phyloP scores from a whole-genome alignment of 306 rosid species.

The Ormosia emarginata region DNA sequence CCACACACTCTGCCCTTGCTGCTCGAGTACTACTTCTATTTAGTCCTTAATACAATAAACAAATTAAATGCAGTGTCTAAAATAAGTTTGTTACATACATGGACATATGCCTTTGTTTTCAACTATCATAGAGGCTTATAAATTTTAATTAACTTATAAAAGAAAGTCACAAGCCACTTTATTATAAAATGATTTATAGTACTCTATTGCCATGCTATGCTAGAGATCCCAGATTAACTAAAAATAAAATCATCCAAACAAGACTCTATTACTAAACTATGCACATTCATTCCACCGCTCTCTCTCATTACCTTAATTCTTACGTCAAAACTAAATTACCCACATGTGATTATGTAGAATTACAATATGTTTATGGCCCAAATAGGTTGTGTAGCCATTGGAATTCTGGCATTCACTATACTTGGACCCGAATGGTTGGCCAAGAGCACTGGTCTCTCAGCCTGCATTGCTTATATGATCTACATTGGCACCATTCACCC shows the following conservation, averaged over 20 bases:
- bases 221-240: too few relatives aligned
- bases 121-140: too few relatives aligned
- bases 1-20: constrained; percentile 74
- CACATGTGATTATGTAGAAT: constrained; percentile 50
- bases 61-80: not conserved
- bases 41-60: too few relatives aligned
- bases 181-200: too few relatives aligned
- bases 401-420: constrained; percentile 61
- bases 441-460: constrained; percentile 58
- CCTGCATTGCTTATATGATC: constrained; percentile 87
- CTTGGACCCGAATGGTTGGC: too few relatives aligned
- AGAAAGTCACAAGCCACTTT: too few relatives aligned
- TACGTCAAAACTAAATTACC: too few relatives aligned
- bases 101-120: too few relatives aligned
- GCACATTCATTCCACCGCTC: not conserved
- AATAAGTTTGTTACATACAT: not conserved
- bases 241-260: too few relatives aligned
- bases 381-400: constrained; percentile 88
- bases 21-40: too few relatives aligned
- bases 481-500: constrained; percentile 68
- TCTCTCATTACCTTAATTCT: not conserved
- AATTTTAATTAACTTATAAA: too few relatives aligned
- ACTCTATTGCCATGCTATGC: too few relatives aligned
- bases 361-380: constrained; percentile 84
- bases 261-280: not conserved